These are phyloP conservation scores for Penicillium silybi DNA, from an alignment of 495 filamentous ascomycete genomes.

Conservation along the genomic window DNA sequence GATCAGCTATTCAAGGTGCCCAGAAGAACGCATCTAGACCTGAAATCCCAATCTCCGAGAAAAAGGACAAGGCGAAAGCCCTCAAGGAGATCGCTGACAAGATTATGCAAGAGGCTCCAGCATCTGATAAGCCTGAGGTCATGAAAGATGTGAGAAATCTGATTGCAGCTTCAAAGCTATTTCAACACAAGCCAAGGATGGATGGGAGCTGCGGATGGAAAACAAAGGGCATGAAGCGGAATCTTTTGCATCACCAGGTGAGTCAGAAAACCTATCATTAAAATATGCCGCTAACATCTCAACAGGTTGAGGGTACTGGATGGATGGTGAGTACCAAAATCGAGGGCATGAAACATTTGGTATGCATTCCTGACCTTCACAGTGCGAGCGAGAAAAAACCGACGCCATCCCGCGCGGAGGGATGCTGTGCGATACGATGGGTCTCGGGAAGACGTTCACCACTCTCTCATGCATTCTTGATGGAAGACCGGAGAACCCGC, in stretches of 20 bases:
- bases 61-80: background rate
- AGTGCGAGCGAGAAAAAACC: slow-evolving; percentile 47
- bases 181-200: slow-evolving; percentile 16
- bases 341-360: background rate
- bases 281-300: slow-evolving; percentile 4
- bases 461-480: slow-evolving; percentile 48
- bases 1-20: background rate
- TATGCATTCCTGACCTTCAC: background rate
- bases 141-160: background rate
- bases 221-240: slow-evolving; percentile 43
- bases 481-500: slow-evolving; percentile 28
- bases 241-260: slow-evolving; percentile 50
- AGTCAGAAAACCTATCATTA: background rate
- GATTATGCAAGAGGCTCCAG: background rate
- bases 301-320: slow-evolving; percentile 44
- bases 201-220: slow-evolving; percentile 43
- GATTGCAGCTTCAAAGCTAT: background rate
- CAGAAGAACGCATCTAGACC: background rate
- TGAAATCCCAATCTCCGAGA: background rate
- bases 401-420: slow-evolving; percentile 44
- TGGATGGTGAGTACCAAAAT: slow-evolving; percentile 45
- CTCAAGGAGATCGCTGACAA: background rate
- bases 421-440: slow-evolving; percentile 59
- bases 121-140: background rate
- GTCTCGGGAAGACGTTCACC: slow-evolving; percentile 58